Evolutionary conservation across 2,329 filamentous ascomycete genomes (phyloP).

Genomic region (Aspergillus alliaceus): DNA sequence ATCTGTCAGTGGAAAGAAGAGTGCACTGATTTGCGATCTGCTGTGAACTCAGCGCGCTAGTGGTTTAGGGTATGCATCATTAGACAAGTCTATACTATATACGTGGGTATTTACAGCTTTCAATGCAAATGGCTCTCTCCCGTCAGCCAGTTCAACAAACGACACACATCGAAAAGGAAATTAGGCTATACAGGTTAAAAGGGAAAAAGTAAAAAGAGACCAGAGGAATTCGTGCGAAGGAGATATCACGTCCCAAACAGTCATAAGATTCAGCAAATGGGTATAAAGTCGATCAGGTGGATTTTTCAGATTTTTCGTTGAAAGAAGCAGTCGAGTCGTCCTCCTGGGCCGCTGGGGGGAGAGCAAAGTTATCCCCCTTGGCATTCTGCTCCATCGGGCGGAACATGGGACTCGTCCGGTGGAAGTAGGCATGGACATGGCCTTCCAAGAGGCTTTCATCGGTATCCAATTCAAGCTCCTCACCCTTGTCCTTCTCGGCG

Average conservation of each 20-base stretch:
- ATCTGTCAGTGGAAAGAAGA: too few relatives aligned
- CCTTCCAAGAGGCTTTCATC: constrained; percentile 50
- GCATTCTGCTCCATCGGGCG: constrained; percentile 35
- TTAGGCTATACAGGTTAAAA: not conserved
- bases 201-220: constrained; percentile 10
- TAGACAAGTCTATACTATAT: not conserved
- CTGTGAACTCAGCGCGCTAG: not conserved
- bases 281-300: constrained; percentile 8
- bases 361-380: constrained; percentile 32
- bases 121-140: not conserved
- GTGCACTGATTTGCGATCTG: too few relatives aligned
- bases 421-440: constrained; percentile 55
- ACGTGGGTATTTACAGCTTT: not conserved
- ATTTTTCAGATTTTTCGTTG: constrained; percentile 26
- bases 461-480: constrained; percentile 35
- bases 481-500: constrained; percentile 48
- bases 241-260: constrained; percentile 6
- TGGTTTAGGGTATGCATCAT: not conserved
- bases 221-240: constrained; percentile 4
- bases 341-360: constrained; percentile 36
- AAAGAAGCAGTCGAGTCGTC: constrained; percentile 21
- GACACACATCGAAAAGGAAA: not conserved
- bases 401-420: constrained; percentile 51
- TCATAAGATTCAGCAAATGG: constrained; percentile 7
- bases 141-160: not conserved